These are phyloP conservation scores for Acephala macrosclerotiorum DNA, from an alignment of 2,329 filamentous ascomycete genomes.

Conservation along the genomic window DNA sequence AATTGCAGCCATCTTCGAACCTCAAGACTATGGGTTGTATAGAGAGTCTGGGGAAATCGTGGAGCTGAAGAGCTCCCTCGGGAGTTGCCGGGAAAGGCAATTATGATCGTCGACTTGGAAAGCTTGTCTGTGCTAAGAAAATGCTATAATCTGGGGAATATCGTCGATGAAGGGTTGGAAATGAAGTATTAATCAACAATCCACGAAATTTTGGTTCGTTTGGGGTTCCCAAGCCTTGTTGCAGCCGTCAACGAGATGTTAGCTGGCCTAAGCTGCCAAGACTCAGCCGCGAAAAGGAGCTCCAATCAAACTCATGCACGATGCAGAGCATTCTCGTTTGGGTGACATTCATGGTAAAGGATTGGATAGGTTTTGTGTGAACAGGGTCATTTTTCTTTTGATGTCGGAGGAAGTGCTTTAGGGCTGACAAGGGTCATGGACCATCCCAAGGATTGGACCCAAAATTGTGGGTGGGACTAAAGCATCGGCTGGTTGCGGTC, in stretches of 20 bases:
- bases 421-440: too few species aligned
- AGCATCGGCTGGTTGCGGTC: too few species aligned
- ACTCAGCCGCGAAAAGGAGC: slow-evolving; percentile 6
- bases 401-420: too few species aligned
- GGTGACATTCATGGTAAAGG: neutral
- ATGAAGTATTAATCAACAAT: neutral
- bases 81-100: neutral
- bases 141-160: neutral
- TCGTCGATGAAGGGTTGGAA: neutral
- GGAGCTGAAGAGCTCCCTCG: neutral
- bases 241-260: neutral
- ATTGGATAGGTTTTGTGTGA: too few species aligned
- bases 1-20: slow-evolving; percentile 23
- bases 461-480: too few species aligned
- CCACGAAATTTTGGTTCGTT: neutral
- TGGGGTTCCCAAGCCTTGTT: neutral
- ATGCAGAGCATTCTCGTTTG: neutral
- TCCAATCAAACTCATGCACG: neutral
- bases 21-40: neutral
- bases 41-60: neutral
- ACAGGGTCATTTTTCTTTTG: too few species aligned
- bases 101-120: neutral
- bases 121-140: neutral
- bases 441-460: too few species aligned
- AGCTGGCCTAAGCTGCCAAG: slow-evolving; percentile 7